Conservation (phyloP, 352 stramenopile genomes). For the Pythium aristosporum region DNA sequence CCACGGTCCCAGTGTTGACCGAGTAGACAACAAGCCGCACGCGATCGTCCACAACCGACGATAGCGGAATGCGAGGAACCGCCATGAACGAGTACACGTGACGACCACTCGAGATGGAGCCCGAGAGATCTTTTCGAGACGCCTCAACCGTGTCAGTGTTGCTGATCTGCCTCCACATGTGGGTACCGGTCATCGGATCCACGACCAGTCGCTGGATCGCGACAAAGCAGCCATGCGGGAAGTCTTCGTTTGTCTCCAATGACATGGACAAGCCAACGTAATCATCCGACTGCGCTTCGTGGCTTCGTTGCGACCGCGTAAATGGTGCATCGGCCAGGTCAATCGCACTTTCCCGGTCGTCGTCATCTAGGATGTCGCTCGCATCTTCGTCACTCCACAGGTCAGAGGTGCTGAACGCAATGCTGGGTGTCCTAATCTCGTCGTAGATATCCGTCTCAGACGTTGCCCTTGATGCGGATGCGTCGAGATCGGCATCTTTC, state of each 20-base stretch:
- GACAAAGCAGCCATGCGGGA: slow-evolving; percentile 72
- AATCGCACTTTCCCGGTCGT: slow-evolving; percentile 34
- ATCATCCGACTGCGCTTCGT: slow-evolving; percentile 34
- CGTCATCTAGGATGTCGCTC: slow-evolving; percentile 40
- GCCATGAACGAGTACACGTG: slow-evolving; percentile 83
- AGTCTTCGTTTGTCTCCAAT: slow-evolving; percentile 81
- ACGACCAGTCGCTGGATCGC: slow-evolving; percentile 68
- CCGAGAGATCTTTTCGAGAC: slow-evolving; percentile 43
- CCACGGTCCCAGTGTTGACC: slow-evolving; percentile 36
- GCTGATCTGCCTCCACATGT: slow-evolving; percentile 70
- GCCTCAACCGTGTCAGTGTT: slow-evolving; percentile 81
- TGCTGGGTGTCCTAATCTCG: slow-evolving; percentile 77
- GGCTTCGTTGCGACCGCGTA: slow-evolving; percentile 1
- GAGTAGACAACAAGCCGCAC: slow-evolving; percentile 80
- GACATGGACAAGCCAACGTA: slow-evolving; percentile 82
- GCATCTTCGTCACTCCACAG: slow-evolving; percentile 53
- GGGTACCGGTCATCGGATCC: slow-evolving; percentile 36
- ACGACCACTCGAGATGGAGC: slow-evolving; percentile 29
- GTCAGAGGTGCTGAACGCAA: slow-evolving; percentile 69
- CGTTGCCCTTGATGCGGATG: slow-evolving; percentile 38
- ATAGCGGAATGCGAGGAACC: slow-evolving; percentile 72
- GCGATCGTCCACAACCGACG: slow-evolving; percentile 49
- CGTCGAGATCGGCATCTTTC: slow-evolving; percentile 56
- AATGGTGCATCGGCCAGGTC: slow-evolving; percentile 25
- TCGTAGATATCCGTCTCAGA: slow-evolving; percentile 60